These are phyloP conservation scores for Amphicarpaea edgeworthii DNA, from an alignment of 306 rosid species.

Conservation along the genomic window DNA sequence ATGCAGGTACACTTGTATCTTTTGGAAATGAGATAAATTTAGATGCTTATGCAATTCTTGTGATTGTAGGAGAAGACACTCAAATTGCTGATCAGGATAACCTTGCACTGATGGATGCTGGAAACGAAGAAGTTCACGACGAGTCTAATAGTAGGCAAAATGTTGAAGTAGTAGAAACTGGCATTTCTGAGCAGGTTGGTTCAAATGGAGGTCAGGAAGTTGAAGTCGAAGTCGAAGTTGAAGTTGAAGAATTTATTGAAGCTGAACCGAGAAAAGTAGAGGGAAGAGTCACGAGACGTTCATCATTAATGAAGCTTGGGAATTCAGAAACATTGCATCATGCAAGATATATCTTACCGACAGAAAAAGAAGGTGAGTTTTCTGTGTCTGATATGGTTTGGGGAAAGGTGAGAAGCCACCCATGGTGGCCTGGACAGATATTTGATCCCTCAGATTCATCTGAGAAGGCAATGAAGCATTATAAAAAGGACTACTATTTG, in stretches of 20 bases:
- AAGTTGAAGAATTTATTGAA: constrained; percentile 53
- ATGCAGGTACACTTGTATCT: constrained; percentile 32
- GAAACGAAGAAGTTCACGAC: constrained; percentile 42
- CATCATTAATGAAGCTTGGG: constrained; percentile 44
- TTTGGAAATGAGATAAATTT: constrained; percentile 5
- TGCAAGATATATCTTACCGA: constrained; percentile 63
- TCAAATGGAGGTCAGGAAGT: constrained; percentile 61
- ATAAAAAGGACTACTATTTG: constrained; percentile 82
- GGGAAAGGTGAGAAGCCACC: constrained; percentile 99
- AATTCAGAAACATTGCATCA: constrained; percentile 47
- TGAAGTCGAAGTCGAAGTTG: constrained; percentile 59
- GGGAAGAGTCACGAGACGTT: constrained; percentile 44
- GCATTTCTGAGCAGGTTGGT: constrained; percentile 49
- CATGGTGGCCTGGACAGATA: constrained; percentile 99
- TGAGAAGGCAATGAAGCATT: constrained; percentile 85
- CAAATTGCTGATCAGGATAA: constrained; percentile 43
- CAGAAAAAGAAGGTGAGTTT: constrained; percentile 69
- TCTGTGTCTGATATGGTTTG: constrained; percentile 89
- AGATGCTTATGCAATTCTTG: constrained; percentile 22
- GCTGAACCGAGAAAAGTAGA: constrained; percentile 41
- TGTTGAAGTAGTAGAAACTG: constrained; percentile 50
- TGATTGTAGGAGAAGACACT: constrained; percentile 39
- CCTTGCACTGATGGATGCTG: constrained; percentile 43
- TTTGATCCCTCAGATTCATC: constrained; percentile 87
- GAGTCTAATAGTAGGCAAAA: constrained; percentile 48